Base-by-base conservation (phyloP, 1,284 basidiomycete species). In the Thelephora terrestris region DNA sequence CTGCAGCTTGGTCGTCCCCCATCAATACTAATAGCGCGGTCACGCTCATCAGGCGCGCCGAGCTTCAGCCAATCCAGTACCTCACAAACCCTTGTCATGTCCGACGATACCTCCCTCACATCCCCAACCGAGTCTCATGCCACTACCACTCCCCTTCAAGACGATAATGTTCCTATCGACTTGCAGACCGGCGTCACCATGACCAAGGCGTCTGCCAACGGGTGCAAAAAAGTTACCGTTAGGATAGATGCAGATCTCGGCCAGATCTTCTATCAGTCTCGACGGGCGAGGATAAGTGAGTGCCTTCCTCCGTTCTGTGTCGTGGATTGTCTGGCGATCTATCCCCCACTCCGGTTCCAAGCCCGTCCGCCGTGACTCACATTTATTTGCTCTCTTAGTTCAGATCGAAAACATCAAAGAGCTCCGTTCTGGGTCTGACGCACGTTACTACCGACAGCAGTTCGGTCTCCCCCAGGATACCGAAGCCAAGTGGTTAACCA, bases 321-420 rank as follows among this genome's bases (percentile, higher is more conserved):
- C 43, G 16, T 42, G 36, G 51, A 25, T 48, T 48, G 34, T 43
- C 16, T 18, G 36, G 43, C n/a, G 25, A 36, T 34, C 17, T 51
- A 45, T 25, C 35, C 18, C 25, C 37, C 25, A 43, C 36, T 38
- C 29, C 51, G 24, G 24, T 32, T 51, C 43, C 16, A 24, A 23
- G 2, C 32, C 34, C 9, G 18, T 35, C 17, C 48, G 37, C 27
- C 47, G 27, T 24, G 36, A 7, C 36, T 40, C 18, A 5, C 35
- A 16, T 37, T 36, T 7, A 18, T 21, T 32, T 25, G 45, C 32
- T 21, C 34, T 51, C 20, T 21, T 59, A 90, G 92, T 96, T 48
- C 85, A 88, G 3, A 85, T 97, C 56, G 90, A 91, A 63, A 81
- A 80, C 55, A 92, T 99, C 63, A 87, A 92, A 53, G 94, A 98